Conservation (phyloP, 495 filamentous ascomycete genomes). For the Thermochaetoides thermophila region DNA sequence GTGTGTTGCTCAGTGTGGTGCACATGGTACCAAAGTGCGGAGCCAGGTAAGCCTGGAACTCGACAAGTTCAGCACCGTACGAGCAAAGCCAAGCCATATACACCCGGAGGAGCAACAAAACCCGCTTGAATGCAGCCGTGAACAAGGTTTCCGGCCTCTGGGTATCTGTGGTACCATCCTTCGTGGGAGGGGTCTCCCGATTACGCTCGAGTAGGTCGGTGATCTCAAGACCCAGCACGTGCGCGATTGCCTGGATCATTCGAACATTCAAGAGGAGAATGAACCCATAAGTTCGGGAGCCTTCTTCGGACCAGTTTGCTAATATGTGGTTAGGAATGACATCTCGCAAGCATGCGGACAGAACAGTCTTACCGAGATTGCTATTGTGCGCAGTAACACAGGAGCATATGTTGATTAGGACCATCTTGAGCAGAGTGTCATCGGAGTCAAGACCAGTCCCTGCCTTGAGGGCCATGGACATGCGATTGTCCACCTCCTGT, state of each 20-base stretch:
- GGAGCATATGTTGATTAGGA: conserved; percentile 73
- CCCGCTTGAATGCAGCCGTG: conserved; percentile 10
- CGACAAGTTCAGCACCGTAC: conserved; percentile 20
- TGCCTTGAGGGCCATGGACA: conserved; percentile 57
- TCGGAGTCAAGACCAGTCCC: conserved; percentile 31
- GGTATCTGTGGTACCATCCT: background rate
- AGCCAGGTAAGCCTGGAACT: conserved; percentile 25
- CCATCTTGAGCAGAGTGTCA: conserved; percentile 57
- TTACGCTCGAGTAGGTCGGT: conserved; percentile 9
- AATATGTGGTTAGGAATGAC: too few relatives aligned
- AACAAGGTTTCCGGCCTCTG: conserved; percentile 11
- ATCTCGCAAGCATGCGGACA: background rate
- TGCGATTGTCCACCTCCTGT: conserved; percentile 64
- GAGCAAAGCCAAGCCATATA: conserved; percentile 32
- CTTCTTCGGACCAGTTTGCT: conserved; percentile 25
- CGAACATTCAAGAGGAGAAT: conserved; percentile 70
- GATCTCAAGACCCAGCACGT: conserved; percentile 38
- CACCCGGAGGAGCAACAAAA: conserved; percentile 25
- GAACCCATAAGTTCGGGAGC: conserved; percentile 48
- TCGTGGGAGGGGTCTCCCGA: background rate
- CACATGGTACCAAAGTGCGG: conserved; percentile 28
- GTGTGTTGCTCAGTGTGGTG: conserved; percentile 18
- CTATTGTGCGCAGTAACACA: conserved; percentile 56
- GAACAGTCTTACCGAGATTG: conserved; percentile 23
- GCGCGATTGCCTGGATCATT: conserved; percentile 62